Conservation (phyloP, 176 grass and related monocot genomes). For the Triticum aestivum region IWGSC_CS_RefSeq_v2.1 NC_057798.1:412856871-412857370, state of each 20-base stretch:
- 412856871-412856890: conserved; percentile 93
- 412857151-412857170: conserved; percentile 75
- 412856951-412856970: conserved; percentile 88
- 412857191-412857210: background rate
- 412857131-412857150: conserved; percentile 54
- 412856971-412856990: conserved; percentile 52
- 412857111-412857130: conserved; percentile 93
- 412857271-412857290: background rate
- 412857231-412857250: background rate
- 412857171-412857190: background rate
- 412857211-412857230: background rate
- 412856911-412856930: conserved; percentile 80
- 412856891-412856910: conserved; percentile 90
- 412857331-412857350: conserved; percentile 20
- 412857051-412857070: background rate
- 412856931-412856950: conserved; percentile 86
- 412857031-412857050: background rate
- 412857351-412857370: background rate
- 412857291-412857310: background rate
- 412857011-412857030: background rate
- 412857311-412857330: background rate
- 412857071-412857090: conserved; percentile 71
- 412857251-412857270: background rate
- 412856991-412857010: background rate
- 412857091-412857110: conserved; percentile 79